These are phyloP conservation scores for Penicillium egyptiacum DNA, from an alignment of 495 filamentous ascomycete genomes.

Conservation along the genomic window DNA sequence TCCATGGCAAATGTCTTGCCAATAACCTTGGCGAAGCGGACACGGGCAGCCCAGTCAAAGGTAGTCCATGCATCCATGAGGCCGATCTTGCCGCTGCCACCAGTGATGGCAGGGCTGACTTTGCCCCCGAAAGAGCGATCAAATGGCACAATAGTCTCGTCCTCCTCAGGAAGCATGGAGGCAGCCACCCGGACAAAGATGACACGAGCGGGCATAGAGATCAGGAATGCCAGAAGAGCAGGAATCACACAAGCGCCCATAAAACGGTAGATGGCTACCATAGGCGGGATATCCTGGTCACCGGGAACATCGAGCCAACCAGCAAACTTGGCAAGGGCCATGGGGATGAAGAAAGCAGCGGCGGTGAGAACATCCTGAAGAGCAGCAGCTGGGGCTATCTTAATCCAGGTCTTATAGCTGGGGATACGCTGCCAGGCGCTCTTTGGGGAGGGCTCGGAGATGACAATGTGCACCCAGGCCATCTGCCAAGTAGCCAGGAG, in stretches of 20 bases:
- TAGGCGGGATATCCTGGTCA: slow-evolving; percentile 17
- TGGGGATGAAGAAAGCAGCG: slow-evolving; percentile 41
- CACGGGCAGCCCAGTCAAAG: slow-evolving; percentile 63
- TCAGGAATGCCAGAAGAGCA: slow-evolving; percentile 42
- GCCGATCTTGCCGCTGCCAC: slow-evolving; percentile 65
- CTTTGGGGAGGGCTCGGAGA: slow-evolving; percentile 55
- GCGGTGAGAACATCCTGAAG: slow-evolving; percentile 39
- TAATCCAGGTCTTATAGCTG: slow-evolving; percentile 42
- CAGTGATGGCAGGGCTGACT: slow-evolving; percentile 59
- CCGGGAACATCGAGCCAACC: slow-evolving; percentile 29
- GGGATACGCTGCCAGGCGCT: slow-evolving; percentile 54
- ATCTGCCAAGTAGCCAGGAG: slow-evolving; percentile 51
- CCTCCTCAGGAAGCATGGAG: slow-evolving; percentile 64
- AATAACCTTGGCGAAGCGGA: slow-evolving; percentile 66
- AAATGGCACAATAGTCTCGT: slow-evolving; percentile 75
- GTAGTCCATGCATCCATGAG: slow-evolving; percentile 71
- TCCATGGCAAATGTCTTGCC: slow-evolving; percentile 61
- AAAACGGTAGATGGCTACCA: slow-evolving; percentile 28
- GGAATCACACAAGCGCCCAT: slow-evolving; percentile 37
- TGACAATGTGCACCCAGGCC: slow-evolving; percentile 62
- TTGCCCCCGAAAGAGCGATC: slow-evolving; percentile 67
- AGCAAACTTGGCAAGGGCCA: slow-evolving; percentile 32
- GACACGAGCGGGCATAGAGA: slow-evolving; percentile 62
- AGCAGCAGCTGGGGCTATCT: slow-evolving; percentile 53
- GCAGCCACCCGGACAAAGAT: slow-evolving; percentile 69